Conservation (phyloP, 2,329 filamentous ascomycete genomes). For the Corinectria fuckeliana region DNA sequence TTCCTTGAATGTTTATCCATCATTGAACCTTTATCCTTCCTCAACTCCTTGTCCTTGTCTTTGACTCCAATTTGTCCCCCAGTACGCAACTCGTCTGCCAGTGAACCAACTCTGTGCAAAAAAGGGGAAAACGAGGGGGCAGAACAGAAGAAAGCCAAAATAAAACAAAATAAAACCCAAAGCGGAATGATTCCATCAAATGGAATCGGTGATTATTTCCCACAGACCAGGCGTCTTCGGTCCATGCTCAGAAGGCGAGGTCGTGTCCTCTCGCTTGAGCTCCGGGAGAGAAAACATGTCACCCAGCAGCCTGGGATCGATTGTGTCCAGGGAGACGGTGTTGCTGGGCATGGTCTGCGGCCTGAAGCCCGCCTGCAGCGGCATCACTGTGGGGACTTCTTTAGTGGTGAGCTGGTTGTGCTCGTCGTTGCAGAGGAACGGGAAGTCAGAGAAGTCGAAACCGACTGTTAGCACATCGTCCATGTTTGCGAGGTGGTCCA, state of each 20-base stretch:
- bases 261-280: neutral
- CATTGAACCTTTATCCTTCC: neutral
- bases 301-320: slow-evolving; percentile 15
- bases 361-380: neutral
- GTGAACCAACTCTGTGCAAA: neutral
- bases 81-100: neutral
- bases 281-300: neutral
- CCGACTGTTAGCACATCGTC: slow-evolving; percentile 11
- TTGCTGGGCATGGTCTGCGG: neutral
- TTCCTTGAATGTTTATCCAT: neutral
- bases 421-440: neutral
- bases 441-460: neutral
- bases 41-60: neutral
- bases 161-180: neutral
- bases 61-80: neutral
- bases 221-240: neutral
- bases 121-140: neutral
- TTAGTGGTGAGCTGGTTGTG: neutral
- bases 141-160: neutral
- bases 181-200: neutral
- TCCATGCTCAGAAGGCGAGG: neutral
- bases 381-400: neutral
- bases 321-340: neutral
- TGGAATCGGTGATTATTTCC: neutral
- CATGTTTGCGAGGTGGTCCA: neutral